Conservation (phyloP, 441 rosid species). For the Macaranga tanarius region DNA sequence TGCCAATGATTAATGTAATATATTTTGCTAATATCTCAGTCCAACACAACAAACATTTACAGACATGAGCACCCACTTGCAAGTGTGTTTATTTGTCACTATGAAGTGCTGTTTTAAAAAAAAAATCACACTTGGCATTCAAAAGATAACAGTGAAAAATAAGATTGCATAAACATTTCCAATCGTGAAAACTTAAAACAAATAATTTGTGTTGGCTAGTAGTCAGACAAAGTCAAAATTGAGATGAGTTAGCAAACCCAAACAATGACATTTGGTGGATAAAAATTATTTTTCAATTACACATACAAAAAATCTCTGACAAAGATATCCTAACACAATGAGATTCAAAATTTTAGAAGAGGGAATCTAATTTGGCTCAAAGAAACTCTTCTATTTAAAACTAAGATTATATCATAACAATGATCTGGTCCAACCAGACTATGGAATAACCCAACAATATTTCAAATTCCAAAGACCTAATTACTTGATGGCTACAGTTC, state of each 20-base stretch:
- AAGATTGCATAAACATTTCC: background rate
- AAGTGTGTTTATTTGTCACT: background rate
- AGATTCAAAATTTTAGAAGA: too few species aligned
- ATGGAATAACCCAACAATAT: too few species aligned
- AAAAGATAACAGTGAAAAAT: background rate
- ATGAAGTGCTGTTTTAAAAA: background rate
- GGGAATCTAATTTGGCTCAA: background rate
- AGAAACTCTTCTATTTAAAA: background rate
- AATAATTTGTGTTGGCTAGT: background rate
- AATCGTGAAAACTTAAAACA: background rate
- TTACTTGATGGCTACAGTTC: too few species aligned
- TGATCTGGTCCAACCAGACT: too few species aligned
- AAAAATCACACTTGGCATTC: background rate
- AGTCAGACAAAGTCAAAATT: background rate
- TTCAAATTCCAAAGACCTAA: too few species aligned
- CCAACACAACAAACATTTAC: background rate
- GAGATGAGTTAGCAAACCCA: background rate
- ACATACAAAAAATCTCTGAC: too few species aligned
- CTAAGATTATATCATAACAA: too few species aligned
- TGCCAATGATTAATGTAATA: background rate
- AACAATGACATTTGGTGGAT: background rate
- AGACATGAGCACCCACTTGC: background rate
- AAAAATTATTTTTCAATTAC: too few species aligned
- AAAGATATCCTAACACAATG: too few species aligned
- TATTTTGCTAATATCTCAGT: slow-evolving; percentile 9